Conservation (phyloP, 306 rosid genomes). For the Gynostemma pentaphyllum region DNA sequence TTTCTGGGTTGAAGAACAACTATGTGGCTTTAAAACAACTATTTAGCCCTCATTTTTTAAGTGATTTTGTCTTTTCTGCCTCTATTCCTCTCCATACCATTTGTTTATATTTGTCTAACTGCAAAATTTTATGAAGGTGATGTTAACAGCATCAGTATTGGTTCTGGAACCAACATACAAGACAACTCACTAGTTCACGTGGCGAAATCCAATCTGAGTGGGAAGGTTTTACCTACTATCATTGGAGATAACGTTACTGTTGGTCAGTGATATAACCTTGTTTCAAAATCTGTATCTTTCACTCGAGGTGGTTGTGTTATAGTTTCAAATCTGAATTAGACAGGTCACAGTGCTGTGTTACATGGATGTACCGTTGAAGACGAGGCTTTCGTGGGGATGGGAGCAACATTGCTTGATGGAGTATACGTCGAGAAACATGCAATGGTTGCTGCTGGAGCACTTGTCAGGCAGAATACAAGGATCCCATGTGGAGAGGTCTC, state of each 20-base stretch:
- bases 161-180: conserved; percentile 88
- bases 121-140: conserved; percentile 41
- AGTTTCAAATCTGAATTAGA: conserved; percentile 12
- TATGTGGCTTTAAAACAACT: neutral
- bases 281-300: conserved; percentile 5
- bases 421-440: conserved; percentile 78
- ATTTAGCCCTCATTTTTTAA: neutral
- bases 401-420: conserved; percentile 92
- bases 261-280: conserved; percentile 46
- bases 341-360: conserved; percentile 86
- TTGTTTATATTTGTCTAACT: conserved; percentile 9
- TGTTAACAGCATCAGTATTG: conserved; percentile 78
- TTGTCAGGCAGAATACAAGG: conserved; percentile 82
- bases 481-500: conserved; percentile 93
- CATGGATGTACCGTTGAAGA: conserved; percentile 94
- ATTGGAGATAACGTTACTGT: conserved; percentile 90
- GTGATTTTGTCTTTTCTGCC: neutral
- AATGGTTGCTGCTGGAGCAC: conserved; percentile 98
- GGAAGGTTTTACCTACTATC: conserved; percentile 80
- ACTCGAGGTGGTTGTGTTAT: conserved; percentile 1
- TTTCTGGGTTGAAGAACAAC: neutral
- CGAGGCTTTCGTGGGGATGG: conserved; percentile 96
- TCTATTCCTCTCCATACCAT: neutral
- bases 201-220: conserved; percentile 75
- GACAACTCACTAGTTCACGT: conserved; percentile 95